Evolutionary conservation across 306 rosid genomes (phyloP).

Genomic region (barrel medic (Medicago truncatula)): DNA sequence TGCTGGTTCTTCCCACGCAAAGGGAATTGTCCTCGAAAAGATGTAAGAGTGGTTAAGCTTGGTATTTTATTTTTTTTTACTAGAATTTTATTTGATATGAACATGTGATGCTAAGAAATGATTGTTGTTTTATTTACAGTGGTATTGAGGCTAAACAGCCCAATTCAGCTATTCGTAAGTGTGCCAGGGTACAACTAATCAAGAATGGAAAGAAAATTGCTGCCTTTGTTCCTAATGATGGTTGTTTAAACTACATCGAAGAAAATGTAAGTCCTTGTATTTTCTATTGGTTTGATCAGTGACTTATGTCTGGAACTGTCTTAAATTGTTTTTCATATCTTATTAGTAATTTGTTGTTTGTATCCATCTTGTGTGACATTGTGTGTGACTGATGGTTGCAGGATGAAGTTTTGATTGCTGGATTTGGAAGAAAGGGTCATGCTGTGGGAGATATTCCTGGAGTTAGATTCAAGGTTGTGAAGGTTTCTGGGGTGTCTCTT

Average conservation of each 20-base stretch:
- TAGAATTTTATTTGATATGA: background rate
- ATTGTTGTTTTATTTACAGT: constrained; percentile 44
- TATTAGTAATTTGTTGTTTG: background rate
- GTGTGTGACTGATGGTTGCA: constrained; percentile 33
- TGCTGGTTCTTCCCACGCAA: constrained; percentile 88
- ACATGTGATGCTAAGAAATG: background rate
- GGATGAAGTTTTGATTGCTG: constrained; percentile 90
- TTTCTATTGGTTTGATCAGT: background rate
- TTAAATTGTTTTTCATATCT: background rate
- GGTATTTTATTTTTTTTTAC: background rate
- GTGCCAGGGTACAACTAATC: constrained; percentile 86
- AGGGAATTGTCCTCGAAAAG: constrained; percentile 87
- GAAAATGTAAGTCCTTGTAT: constrained; percentile 60
- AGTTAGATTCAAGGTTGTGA: constrained; percentile 82
- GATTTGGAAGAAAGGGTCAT: constrained; percentile 81
- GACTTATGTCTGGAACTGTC: background rate
- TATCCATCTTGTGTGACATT: background rate
- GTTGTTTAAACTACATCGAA: constrained; percentile 77
- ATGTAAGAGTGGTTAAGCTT: constrained; percentile 51
- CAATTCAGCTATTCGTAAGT: constrained; percentile 85
- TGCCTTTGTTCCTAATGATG: constrained; percentile 87
- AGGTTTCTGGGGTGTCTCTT: constrained; percentile 74
- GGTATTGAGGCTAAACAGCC: constrained; percentile 95
- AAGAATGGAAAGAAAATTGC: constrained; percentile 90
- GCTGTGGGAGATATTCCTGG: constrained; percentile 95